Base-by-base conservation (phyloP, 495 filamentous ascomycete species). In the Lasiosphaeria hispida region DNA sequence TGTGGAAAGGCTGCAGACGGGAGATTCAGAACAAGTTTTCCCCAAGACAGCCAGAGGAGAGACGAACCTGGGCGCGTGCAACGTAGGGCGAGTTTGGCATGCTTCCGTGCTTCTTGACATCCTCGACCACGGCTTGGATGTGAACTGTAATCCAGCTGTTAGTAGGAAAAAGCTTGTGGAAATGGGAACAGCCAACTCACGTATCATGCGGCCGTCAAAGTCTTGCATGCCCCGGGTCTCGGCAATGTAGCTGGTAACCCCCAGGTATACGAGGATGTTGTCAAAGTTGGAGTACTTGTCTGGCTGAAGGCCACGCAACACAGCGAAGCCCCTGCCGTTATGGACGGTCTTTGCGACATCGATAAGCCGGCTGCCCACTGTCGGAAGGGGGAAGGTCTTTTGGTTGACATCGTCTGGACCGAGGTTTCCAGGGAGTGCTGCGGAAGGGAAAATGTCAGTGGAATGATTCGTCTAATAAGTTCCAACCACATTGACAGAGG, bases 1-100 rank as follows among this genome's bases (percentile, higher is more conserved):
- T 78, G 60, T 83, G 80, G 61, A 81, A 82, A 9, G 72, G 75
- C 68, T 77, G 61, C 11, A 15, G 35, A 18, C 4, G 37, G 3
- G 3, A 47, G 18, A 15, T 17, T 10, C 8, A 13, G 14, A 38
- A n/a, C n/a, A 47, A 14, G 1, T 48, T 9, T 30, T 40, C 14
- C 23, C n/a, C 13, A 48, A 17, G 23, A 33, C 18, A n/a, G 13
- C 10, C 19, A 11, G 47, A 19, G 36, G 6, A 42, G 41, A 33
- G 18, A 17, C 9, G 37, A 14, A 62, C 60, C 50, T 64, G 64
- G 8, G 68, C 65, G 1, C 68, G 65, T 6, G 58, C 55, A 8
- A 68, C 65, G 18, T 70, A 70, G 37, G 68, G 68, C 8, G 63
- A 66, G 59, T 68, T 70, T 47, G 68, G 68, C 63, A 70, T 66